Evolutionary conservation across 2,329 filamentous ascomycete genomes (phyloP).

Genomic region (Phialophora verrucosa): DNA sequence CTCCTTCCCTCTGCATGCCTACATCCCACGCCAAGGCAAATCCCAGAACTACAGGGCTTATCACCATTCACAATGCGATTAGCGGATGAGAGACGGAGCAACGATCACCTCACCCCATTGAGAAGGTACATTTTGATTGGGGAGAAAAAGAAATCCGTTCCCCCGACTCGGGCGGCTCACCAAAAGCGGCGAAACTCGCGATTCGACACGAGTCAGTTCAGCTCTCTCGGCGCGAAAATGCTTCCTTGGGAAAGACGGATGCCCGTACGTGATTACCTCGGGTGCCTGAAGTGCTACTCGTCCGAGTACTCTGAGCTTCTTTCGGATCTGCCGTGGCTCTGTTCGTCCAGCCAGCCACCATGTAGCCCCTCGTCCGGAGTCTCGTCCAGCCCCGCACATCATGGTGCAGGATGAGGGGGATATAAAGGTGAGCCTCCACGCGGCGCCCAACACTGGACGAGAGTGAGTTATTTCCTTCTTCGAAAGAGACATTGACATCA

Average conservation of each 20-base stretch:
- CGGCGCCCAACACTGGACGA: background rate
- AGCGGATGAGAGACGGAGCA: background rate
- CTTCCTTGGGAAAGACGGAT: background rate
- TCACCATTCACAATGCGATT: background rate
- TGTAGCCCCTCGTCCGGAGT: background rate
- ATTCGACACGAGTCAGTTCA: background rate
- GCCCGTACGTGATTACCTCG: background rate
- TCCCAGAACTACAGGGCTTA: background rate
- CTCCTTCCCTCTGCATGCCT: background rate
- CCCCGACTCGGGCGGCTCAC: background rate
- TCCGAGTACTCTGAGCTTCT: background rate
- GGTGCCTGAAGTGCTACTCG: background rate
- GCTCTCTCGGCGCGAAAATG: background rate
- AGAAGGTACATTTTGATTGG: background rate
- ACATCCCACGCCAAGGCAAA: background rate
- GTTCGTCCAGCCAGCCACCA: background rate
- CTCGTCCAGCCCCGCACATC: constrained; percentile 10
- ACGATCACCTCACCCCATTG: background rate
- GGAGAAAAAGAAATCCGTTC: background rate
- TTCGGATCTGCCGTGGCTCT: background rate
- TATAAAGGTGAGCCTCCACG: constrained; percentile 13
- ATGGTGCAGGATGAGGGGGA: background rate
- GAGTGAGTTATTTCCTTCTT: background rate
- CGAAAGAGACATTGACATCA: constrained; percentile 19
- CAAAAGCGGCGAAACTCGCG: background rate